These are phyloP conservation scores for Ustilago trichophora DNA, from an alignment of 1,284 basidiomycete genomes.

Conservation along the genomic window DNA sequence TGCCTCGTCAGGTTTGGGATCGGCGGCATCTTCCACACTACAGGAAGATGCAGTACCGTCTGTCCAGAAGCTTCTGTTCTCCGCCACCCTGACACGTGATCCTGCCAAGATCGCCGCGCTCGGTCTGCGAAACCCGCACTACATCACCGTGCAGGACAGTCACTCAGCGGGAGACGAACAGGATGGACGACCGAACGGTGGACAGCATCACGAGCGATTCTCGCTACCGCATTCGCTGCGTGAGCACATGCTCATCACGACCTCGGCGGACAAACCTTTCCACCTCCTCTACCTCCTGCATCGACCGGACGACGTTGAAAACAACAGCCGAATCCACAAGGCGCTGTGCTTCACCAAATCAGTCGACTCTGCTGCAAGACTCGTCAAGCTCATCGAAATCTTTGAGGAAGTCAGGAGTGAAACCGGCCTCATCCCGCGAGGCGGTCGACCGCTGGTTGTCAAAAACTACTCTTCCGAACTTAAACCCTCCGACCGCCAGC, in stretches of 20 bases:
- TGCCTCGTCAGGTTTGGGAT: slow-evolving; percentile 13
- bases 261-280: slow-evolving; percentile 84
- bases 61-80: slow-evolving; percentile 95
- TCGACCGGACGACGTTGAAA: slow-evolving; percentile 43
- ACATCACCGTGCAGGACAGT: slow-evolving; percentile 78
- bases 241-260: slow-evolving; percentile 80
- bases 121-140: slow-evolving; percentile 81
- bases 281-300: slow-evolving; percentile 87
- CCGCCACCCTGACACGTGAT: slow-evolving; percentile 92
- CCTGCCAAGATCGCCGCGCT: slow-evolving; percentile 89
- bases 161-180: slow-evolving; percentile 58
- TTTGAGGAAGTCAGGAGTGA: slow-evolving; percentile 72
- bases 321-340: slow-evolving; percentile 70
- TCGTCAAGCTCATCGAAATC: slow-evolving; percentile 83
- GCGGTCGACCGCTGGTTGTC: slow-evolving; percentile 65
- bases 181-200: slow-evolving; percentile 7
- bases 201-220: slow-evolving; percentile 53
- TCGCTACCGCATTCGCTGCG: slow-evolving; percentile 55
- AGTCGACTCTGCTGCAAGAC: slow-evolving; percentile 84
- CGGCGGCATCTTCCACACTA: slow-evolving; percentile 17
- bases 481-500: slow-evolving; percentile 76
- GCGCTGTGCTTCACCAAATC: slow-evolving; percentile 95
- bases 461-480: slow-evolving; percentile 85
- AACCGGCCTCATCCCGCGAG: slow-evolving; percentile 28
- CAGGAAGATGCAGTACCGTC: slow-evolving; percentile 32